Base-by-base conservation (phyloP, 768 basidiomycete genomes). In the Leucosporidium creatinivorum region DNA sequence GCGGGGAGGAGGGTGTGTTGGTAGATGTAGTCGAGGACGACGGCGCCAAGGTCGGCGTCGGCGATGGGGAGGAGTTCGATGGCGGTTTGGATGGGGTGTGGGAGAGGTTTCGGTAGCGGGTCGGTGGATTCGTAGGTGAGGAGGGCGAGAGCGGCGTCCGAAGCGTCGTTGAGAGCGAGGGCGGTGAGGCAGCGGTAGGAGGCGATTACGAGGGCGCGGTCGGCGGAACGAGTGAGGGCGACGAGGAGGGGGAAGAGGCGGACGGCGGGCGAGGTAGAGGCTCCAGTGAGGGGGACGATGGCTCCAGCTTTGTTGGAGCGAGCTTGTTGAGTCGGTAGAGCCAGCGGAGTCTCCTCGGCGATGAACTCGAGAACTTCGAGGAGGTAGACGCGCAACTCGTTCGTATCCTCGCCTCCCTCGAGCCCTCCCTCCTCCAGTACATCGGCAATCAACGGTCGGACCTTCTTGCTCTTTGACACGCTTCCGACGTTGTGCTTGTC, bases 201-300 rank as follows among this genome's bases (percentile, higher is more conserved):
- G 6, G 85, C 79, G 59, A 92, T 83, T 64, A 93, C 86, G 75
- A 90, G 80, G 17, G 89, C 84, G 58, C 91, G 85, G 76, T 93
- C 90, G 13, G 81, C 81, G 0, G 88, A 85, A 55, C 23, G 80
- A 69, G 58, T 77, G 78, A 62, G 75, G 76, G 58, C 81, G 77
- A 69, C 72, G 58, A 76, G 74, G 55, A 79, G 67, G 59, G 84
- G 77, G 65, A 76, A 69, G 79, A 83, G 71, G 72, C 81, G 76
- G 78, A 77, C 68, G 30, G 86, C 81, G 21, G 91, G 81, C 47
- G 58, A 77, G 72, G 61, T 75, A 74, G 50, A 70, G 58, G 44
- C 74, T 65, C 67, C 77, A 21, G 19, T 72, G 62, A 51, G 70
- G 26, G 23, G 69, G 9, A n/a, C 74, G 63, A 52, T 50, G 23